Evolutionary conservation across 495 filamentous ascomycete species (phyloP).

Genomic region (Glarea lozoyensis): DNA sequence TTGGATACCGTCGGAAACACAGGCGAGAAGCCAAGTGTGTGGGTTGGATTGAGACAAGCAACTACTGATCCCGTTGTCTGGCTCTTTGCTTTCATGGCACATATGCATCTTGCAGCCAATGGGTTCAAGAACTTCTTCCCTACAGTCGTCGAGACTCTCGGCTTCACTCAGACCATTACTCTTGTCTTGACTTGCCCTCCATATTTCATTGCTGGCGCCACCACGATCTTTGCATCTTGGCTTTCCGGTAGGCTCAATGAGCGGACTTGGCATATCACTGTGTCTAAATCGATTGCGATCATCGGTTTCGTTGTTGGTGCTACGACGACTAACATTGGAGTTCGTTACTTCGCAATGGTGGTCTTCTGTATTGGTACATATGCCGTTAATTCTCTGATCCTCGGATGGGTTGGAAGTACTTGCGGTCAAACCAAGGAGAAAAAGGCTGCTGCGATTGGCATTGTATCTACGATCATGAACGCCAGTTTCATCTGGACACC

Average conservation of each 20-base stretch:
- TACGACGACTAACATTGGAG: slow-evolving; percentile 25
- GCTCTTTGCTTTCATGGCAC: slow-evolving; percentile 7
- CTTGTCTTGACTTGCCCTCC: slow-evolving; percentile 8
- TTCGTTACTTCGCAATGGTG: slow-evolving; percentile 26
- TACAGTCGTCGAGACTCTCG: slow-evolving; percentile 4
- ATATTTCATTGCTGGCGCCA: slow-evolving; percentile 26
- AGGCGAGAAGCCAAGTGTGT: slow-evolving; percentile 1
- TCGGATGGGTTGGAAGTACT: slow-evolving; percentile 29
- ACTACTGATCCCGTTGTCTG: slow-evolving; percentile 4
- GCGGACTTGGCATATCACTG: slow-evolving; percentile 31
- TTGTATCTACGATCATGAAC: too few species aligned
- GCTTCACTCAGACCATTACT: slow-evolving; percentile 11
- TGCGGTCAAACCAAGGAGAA: slow-evolving; percentile 28
- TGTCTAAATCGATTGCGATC: slow-evolving; percentile 22
- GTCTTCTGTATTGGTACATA: slow-evolving; percentile 29
- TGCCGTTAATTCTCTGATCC: slow-evolving; percentile 28
- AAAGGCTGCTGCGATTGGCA: slow-evolving; percentile 13
- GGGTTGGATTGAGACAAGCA: slow-evolving; percentile 8
- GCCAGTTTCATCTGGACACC: too few species aligned
- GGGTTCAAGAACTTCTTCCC: slow-evolving; percentile 15
- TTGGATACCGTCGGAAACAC: slow-evolving; percentile 11
- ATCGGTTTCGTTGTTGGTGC: slow-evolving; percentile 30
- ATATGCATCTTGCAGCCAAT: slow-evolving; percentile 15
- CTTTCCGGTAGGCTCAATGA: slow-evolving; percentile 29
- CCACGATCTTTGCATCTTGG: slow-evolving; percentile 22